These are phyloP conservation scores for Omphalotus olearius DNA, from an alignment of 1,284 basidiomycete species.

Conservation along the genomic window DNA sequence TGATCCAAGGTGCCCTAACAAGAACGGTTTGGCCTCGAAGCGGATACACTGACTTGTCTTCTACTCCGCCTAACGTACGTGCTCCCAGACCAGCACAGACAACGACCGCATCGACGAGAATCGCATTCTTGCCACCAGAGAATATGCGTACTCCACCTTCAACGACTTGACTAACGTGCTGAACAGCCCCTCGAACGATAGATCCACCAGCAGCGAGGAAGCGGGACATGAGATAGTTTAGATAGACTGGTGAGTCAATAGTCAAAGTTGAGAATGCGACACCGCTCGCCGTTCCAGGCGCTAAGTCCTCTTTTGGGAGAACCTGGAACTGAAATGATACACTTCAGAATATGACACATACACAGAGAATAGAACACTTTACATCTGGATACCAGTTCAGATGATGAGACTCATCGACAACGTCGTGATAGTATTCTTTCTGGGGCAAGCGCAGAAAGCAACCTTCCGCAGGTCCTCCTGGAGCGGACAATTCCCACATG, in stretches of 20 bases:
- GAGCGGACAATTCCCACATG: conserved; percentile 67
- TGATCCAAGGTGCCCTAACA: conserved; percentile 71
- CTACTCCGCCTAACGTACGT: conserved; percentile 72
- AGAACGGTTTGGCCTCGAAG: conserved; percentile 86
- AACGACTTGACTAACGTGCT: conserved; percentile 62
- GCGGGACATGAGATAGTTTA: conserved; percentile 61
- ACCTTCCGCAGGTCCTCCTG: conserved; percentile 44
- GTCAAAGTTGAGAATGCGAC: conserved; percentile 61
- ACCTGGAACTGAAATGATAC: conserved; percentile 40
- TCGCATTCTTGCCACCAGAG: conserved; percentile 25
- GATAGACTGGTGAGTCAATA: conserved; percentile 65
- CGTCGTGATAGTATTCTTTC: conserved; percentile 52
- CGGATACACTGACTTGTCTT: conserved; percentile 70
- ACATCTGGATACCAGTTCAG: conserved; percentile 63
- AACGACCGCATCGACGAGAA: conserved; percentile 47
- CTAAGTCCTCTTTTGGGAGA: conserved; percentile 40
- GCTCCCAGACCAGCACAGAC: conserved; percentile 68
- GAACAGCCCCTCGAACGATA: conserved; percentile 50
- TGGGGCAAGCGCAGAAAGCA: conserved; percentile 62
- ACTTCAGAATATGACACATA: background rate
- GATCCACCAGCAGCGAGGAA: conserved; percentile 61
- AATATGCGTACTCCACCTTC: conserved; percentile 45
- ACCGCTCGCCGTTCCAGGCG: conserved; percentile 40
- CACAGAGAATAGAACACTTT: conserved; percentile 20
- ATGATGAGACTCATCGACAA: conserved; percentile 34